Percentiles rank a stretch among this genome's conserved stretches.
Evolutionary conservation across 306 rosid genomes (phyloP).

Genomic region (Cucurbita ficifolia): DNA sequence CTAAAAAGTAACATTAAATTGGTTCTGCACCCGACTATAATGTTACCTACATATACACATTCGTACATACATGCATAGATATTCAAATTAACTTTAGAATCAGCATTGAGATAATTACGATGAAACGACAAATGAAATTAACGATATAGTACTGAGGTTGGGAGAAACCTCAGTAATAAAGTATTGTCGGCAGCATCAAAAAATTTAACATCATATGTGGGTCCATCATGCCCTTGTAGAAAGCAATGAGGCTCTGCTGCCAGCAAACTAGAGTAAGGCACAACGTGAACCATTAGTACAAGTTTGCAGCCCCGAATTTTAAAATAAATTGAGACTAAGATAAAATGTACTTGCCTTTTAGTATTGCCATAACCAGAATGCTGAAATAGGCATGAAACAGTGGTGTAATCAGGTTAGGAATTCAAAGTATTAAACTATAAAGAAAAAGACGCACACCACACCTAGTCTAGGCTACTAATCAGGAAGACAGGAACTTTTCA

Average conservation of each 20-base stretch:
- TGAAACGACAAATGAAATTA: background rate
- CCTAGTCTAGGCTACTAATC: background rate
- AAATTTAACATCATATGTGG: conserved; percentile 73
- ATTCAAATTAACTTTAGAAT: background rate
- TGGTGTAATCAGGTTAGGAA: background rate
- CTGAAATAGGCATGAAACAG: conserved; percentile 23
- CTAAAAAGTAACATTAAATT: background rate
- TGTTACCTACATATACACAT: background rate
- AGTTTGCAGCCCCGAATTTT: background rate
- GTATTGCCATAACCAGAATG: conserved; percentile 29
- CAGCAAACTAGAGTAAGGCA: conserved; percentile 32
- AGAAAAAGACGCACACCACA: background rate
- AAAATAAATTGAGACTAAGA: background rate
- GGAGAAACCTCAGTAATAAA: conserved; percentile 54
- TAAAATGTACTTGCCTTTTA: conserved; percentile 29
- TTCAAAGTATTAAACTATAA: background rate
- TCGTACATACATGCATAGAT: background rate
- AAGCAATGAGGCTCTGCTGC: conserved; percentile 52
- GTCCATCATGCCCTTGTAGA: conserved; percentile 68
- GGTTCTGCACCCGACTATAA: background rate
- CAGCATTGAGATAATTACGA: background rate
- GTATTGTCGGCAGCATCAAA: conserved; percentile 49
- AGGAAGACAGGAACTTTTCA: background rate
- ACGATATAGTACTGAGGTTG: background rate
- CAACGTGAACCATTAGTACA: conserved; percentile 14